A percentile compares a stretch with the other conserved stretches of the same genome.
phyloP scores from a whole-genome alignment of 176 grass and related monocot species.

The Carex littledalei region DNA sequence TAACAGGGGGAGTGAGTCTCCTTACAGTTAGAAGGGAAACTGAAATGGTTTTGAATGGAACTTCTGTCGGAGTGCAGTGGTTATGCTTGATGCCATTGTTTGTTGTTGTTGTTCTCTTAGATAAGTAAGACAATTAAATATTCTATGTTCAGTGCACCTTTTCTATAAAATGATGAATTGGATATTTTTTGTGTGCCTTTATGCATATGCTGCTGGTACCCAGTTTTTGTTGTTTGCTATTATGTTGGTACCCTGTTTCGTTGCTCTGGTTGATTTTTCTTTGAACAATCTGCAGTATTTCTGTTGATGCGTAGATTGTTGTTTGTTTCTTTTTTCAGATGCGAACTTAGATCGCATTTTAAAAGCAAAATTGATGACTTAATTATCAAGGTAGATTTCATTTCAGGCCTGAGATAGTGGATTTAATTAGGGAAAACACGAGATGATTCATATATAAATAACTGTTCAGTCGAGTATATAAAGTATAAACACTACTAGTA shows the following conservation, averaged over 20 bases:
- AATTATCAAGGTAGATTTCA: too few species aligned
- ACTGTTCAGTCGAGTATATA: too few species aligned
- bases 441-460: too few species aligned
- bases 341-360: too few species aligned
- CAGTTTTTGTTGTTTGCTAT: neutral
- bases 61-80: neutral
- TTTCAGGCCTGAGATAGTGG: too few species aligned
- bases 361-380: too few species aligned
- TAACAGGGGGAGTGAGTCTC: conserved; percentile 40
- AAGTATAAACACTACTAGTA: too few species aligned
- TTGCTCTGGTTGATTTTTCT: neutral
- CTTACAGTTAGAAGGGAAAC: conserved; percentile 9
- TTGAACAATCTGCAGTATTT: too few species aligned
- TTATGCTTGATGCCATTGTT: neutral
- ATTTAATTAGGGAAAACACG: too few species aligned
- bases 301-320: too few species aligned
- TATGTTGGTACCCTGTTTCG: neutral
- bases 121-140: neutral
- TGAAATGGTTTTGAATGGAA: neutral
- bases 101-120: conserved; percentile 17
- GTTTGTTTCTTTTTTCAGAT: too few species aligned
- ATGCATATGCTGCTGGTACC: neutral
- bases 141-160: conserved; percentile 6
- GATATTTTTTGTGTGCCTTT: conserved; percentile 4
- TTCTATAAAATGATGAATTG: neutral